A percentile compares a stretch with the other conserved stretches of the same genome.
These are phyloP conservation scores for Exophiala calicioides DNA, from an alignment of 2,329 filamentous ascomycete genomes.

Conservation along the genomic window DNA sequence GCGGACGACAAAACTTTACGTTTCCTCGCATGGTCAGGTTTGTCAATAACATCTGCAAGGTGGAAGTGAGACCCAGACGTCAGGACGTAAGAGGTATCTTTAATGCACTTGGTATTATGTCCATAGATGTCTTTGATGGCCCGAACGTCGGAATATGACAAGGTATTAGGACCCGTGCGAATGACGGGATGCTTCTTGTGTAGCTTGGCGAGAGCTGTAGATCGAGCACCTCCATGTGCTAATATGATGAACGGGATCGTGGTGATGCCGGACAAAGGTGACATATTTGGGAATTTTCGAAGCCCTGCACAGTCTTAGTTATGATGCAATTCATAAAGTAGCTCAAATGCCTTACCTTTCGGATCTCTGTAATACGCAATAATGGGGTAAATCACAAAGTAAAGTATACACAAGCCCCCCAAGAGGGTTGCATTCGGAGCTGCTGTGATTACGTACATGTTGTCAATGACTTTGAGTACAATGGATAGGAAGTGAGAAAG, in stretches of 20 bases:
- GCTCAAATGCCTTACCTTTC: conserved; percentile 3
- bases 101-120: conserved; percentile 37
- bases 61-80: conserved; percentile 13
- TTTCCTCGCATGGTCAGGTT: conserved; percentile 42
- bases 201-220: conserved; percentile 41
- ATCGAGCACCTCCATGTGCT: conserved; percentile 42
- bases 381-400: conserved; percentile 9
- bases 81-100: conserved; percentile 9
- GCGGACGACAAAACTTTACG: conserved; percentile 42
- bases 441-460: neutral
- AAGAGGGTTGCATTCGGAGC: conserved; percentile 5
- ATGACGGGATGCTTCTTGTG: conserved; percentile 61
- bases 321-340: neutral
- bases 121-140: conserved; percentile 42
- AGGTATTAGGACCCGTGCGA: conserved; percentile 13
- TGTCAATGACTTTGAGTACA: neutral
- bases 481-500: conserved; percentile 1
- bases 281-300: conserved; percentile 49
- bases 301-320: conserved; percentile 32
- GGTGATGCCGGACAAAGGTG: conserved; percentile 46
- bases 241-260: conserved; percentile 51
- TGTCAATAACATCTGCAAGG: conserved; percentile 40
- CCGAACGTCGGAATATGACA: conserved; percentile 4
- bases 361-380: conserved; percentile 9
- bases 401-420: conserved; percentile 3